Percentiles rank a stretch among this genome's conserved stretches.
Conservation (phyloP, 495 filamentous ascomycete genomes). For the Symbiotaphrina buchneri region DNA sequence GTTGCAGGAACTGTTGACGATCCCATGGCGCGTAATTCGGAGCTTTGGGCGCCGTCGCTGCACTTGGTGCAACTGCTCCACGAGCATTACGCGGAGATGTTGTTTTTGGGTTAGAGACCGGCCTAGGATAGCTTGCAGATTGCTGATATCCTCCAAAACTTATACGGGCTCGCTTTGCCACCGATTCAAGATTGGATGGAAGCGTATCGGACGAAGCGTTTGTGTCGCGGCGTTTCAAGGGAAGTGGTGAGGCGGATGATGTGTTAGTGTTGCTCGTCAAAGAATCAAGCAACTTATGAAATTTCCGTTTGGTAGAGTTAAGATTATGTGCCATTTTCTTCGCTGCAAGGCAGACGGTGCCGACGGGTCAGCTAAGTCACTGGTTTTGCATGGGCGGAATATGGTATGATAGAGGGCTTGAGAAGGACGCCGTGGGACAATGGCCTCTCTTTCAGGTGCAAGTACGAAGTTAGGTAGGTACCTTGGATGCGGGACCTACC, state of each 20-base stretch:
- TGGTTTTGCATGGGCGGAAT: too few relatives aligned
- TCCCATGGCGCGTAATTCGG: conserved; percentile 65
- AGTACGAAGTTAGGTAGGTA: too few relatives aligned
- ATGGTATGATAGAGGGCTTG: too few relatives aligned
- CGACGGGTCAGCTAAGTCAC: too few relatives aligned
- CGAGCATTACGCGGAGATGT: too few relatives aligned
- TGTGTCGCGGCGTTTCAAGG: background rate
- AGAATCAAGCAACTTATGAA: conserved; percentile 5
- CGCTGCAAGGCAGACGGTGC: too few relatives aligned
- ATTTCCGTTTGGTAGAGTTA: conserved; percentile 6
- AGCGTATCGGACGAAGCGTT: conserved; percentile 2
- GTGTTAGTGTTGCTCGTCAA: conserved; percentile 2
- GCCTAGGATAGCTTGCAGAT: background rate
- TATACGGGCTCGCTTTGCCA: conserved; percentile 3
- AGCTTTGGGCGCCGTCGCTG: background rate
- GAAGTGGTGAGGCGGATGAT: background rate
- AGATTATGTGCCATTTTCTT: too few relatives aligned
- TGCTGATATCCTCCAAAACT: too few relatives aligned
- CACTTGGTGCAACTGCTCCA: background rate
- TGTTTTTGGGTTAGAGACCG: background rate
- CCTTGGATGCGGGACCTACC: too few relatives aligned
- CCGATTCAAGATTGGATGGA: conserved; percentile 4
- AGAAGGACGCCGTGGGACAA: too few relatives aligned
- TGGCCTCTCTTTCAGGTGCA: too few relatives aligned
- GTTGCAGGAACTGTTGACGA: conserved; percentile 56